Percentiles rank a stretch among this genome's conserved stretches.
Evolutionary conservation across 2,329 filamentous ascomycete species (phyloP).

Genomic region (Thelonectria discophora): DNA sequence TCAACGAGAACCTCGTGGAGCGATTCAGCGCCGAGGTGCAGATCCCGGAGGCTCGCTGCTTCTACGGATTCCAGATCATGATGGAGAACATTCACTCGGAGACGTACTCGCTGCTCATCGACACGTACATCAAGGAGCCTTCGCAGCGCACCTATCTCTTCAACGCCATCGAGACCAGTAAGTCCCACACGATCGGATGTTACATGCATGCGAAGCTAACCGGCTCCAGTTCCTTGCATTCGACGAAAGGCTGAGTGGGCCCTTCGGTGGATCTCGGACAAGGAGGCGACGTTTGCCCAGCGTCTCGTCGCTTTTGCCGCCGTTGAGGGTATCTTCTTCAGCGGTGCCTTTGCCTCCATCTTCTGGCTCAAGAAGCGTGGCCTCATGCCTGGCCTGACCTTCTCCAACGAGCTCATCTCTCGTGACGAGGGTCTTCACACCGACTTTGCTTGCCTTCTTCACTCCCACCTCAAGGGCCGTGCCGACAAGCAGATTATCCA

Average conservation of each 20-base stretch:
- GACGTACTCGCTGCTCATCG: conserved; percentile 98
- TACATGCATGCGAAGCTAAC: conserved; percentile 30
- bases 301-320: conserved; percentile 96
- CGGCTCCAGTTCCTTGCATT: conserved; percentile 82
- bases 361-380: conserved; percentile 99
- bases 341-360: conserved; percentile 96
- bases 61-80: conserved; percentile 99
- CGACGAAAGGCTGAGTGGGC: conserved; percentile 99
- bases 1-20: conserved; percentile 99
- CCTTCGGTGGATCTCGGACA: conserved; percentile 91
- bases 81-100: conserved; percentile 99
- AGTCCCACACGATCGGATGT: conserved; percentile 45
- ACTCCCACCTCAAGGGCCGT: conserved; percentile 95
- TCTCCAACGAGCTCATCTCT: conserved; percentile 99
- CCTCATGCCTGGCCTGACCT: conserved; percentile 97
- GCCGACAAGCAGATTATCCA: conserved; percentile 82
- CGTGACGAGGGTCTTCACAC: conserved; percentile 99
- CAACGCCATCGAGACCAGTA: conserved; percentile 98
- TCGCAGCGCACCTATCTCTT: conserved; percentile 94
- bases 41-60: conserved; percentile 97
- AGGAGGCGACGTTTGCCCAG: conserved; percentile 92
- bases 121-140: conserved; percentile 99
- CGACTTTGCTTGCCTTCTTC: conserved; percentile 96
- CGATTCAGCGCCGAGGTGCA: conserved; percentile 97
- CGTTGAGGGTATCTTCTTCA: conserved; percentile 99